Base-by-base conservation (phyloP, 257 asterid species). In the Gentiana straminea region DNA sequence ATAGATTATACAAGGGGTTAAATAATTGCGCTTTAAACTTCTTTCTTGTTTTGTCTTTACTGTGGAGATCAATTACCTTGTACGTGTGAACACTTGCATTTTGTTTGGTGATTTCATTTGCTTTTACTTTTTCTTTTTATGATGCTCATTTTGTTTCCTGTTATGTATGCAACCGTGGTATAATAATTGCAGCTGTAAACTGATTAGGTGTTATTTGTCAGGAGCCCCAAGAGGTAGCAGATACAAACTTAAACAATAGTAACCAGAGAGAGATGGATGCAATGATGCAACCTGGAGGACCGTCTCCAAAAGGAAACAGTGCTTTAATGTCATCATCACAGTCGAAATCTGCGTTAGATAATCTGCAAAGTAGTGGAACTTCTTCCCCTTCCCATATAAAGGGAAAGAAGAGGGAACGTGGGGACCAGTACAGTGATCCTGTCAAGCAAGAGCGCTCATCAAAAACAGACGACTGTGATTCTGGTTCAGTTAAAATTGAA, bases 351-450 rank as follows among this genome's bases (percentile, higher is more conserved):
- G 81, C 69, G 47, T 70, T 83, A 12, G 96, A 91, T 41, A 74
- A 51, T 72, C 60, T 62, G 60, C 97, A 78, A 64, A 82, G 67
- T 67, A 77, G 76, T 66, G 80, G 78, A 43, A 62, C 70, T 61
- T 77, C 88, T 32, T 63, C 70, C 59, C 84, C 82, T 65, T 66
- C 91, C 58, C 96, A 84, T 55, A 62, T 60, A 33, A 87, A 80
- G 74, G 94, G 92, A 49, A 91, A 79, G 75, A 91, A 85, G 75
- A 79, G 98, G 75, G 98, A 87, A 69, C 77, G 95, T 74, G 92
- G 82, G 41, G 94, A 87, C 63, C 75, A 74, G 46, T 65, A 71
- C 55, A 44, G 71, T 10, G 95, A 88, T 15, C 76, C 86, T 52
- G 63, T 69, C 58, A 91, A 87, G 72, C 82, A 88, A 15, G 98